Percentiles rank a stretch among this genome's conserved stretches.
Conservation (phyloP, 1,139 yeast species). For the Arxiozyma slooffiae region DNA sequence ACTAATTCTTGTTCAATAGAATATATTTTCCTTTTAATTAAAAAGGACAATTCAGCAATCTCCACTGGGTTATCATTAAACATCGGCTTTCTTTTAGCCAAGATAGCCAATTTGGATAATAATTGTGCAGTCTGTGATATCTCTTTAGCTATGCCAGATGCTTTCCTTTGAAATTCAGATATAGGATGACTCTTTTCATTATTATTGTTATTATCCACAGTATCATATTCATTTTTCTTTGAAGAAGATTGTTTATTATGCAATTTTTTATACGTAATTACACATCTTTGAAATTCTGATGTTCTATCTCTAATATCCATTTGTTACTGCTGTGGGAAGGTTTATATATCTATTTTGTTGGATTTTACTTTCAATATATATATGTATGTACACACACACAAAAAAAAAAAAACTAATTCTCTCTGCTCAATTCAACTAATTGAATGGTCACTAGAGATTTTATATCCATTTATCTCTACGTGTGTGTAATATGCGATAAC, state of each 20-base stretch:
- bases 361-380: no score
- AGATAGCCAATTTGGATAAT: constrained; percentile 65
- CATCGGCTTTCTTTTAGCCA: constrained; percentile 86
- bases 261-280: constrained; percentile 23
- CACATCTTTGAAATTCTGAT: constrained; percentile 30
- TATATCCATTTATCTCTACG: no score
- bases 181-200: not conserved
- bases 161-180: constrained; percentile 68
- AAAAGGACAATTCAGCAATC: constrained; percentile 82
- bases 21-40: constrained; percentile 87
- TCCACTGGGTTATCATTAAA: constrained; percentile 87
- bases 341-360: no score
- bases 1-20: constrained; percentile 68
- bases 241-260: constrained; percentile 9
- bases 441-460: not conserved
- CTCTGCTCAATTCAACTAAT: no score
- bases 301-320: constrained; percentile 31
- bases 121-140: constrained; percentile 82
- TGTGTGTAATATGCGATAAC: not conserved
- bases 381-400: not conserved
- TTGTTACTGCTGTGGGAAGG: not conserved
- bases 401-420: no score
- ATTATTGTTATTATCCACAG: not conserved
- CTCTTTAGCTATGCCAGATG: constrained; percentile 78
- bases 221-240: not conserved